These are phyloP conservation scores for Dactylonectria estremocensis DNA, from an alignment of 2,329 filamentous ascomycete species.

Conservation along the genomic window DNA sequence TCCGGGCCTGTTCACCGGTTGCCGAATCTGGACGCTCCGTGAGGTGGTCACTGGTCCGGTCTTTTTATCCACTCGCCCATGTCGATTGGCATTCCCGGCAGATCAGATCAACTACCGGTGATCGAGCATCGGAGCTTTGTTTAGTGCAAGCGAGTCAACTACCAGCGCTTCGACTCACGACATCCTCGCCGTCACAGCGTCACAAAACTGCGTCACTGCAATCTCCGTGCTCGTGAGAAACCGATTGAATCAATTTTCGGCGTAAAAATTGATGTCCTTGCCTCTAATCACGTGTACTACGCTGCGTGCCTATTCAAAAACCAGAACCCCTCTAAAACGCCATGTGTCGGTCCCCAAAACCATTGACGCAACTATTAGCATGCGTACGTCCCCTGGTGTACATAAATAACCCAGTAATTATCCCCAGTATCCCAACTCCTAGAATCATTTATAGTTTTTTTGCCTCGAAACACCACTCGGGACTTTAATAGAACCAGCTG, in stretches of 20 bases:
- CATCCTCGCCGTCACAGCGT: too few species aligned
- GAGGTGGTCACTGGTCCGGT: too few species aligned
- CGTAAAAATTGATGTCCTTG: not conserved
- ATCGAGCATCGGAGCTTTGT: not conserved
- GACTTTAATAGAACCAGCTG: conserved; percentile 36
- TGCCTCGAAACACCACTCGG: conserved; percentile 50
- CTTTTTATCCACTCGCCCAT: too few species aligned
- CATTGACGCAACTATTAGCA: not conserved
- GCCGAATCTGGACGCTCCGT: too few species aligned
- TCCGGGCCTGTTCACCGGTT: too few species aligned
- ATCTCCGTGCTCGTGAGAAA: not conserved
- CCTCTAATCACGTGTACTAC: not conserved
- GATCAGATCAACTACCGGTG: not conserved
- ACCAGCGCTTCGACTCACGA: too few species aligned
- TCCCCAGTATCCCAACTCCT: conserved; percentile 58
- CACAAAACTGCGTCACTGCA: not conserved
- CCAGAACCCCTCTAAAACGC: conserved; percentile 8
- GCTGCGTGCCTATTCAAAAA: not conserved
- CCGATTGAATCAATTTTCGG: conserved; percentile 6
- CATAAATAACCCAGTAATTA: conserved; percentile 49
- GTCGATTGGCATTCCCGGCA: too few species aligned
- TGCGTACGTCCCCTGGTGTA: conserved; percentile 18
- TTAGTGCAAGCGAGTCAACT: too few species aligned
- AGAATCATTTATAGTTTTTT: not conserved
- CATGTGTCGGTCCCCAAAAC: conserved; percentile 6